phyloP scores from a whole-genome alignment of 371 early-diverging fungal genomes.

The Phascolomyces articulosus region DNA sequence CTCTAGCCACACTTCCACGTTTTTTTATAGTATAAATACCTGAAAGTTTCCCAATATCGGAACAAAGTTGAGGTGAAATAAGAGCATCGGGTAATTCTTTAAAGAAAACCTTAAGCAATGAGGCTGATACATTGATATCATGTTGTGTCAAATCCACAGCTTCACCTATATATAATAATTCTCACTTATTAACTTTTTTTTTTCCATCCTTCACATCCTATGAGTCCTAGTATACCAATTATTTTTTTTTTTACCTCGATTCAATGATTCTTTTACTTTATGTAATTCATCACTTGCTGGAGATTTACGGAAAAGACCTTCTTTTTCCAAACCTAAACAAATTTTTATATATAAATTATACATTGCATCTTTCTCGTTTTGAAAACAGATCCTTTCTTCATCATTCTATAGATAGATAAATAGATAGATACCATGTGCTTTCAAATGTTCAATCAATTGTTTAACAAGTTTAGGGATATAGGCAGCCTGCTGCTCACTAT shows the following conservation, averaged over 20 bases:
- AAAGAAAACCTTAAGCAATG: conserved; percentile 84
- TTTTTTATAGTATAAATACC: conserved; percentile 19
- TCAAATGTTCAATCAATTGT: conserved; percentile 34
- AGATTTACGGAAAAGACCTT: conserved; percentile 90
- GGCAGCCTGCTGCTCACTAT: conserved; percentile 11
- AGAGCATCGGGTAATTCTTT: conserved; percentile 83
- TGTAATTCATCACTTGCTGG: conserved; percentile 61
- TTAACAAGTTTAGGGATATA: conserved; percentile 40
- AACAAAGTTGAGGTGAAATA: conserved; percentile 55
- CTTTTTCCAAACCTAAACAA: conserved; percentile 69
- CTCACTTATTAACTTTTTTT: neutral
- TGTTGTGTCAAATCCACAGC: conserved; percentile 61
- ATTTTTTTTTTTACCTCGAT: conserved; percentile 50
- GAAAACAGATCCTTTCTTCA: neutral
- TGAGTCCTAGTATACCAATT: conserved; percentile 5
- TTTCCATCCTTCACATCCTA: neutral
- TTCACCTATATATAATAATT: conserved; percentile 28
- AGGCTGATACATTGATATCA: conserved; percentile 83
- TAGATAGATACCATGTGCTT: conserved; percentile 37
- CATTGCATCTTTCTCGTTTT: neutral
- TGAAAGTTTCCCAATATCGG: conserved; percentile 35
- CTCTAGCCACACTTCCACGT: too few relatives aligned
- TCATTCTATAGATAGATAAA: too few relatives aligned
- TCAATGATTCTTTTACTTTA: conserved; percentile 70
- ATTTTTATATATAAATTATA: neutral